phyloP scores from a whole-genome alignment of 2,329 filamentous ascomycete genomes.

The Dissoconium aciculare region DNA sequence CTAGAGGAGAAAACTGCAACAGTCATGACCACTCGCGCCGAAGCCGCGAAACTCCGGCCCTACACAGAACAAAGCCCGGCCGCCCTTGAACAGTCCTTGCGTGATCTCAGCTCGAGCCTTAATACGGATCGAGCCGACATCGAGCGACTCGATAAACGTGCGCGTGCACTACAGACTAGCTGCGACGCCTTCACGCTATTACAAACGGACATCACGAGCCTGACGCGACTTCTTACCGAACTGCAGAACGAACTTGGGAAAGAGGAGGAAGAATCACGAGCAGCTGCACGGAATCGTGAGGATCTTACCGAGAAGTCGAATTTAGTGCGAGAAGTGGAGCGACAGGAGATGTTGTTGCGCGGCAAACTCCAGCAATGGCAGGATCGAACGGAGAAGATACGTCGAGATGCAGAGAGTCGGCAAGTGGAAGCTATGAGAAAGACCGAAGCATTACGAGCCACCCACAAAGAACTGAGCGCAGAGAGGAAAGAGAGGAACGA shows the following conservation, averaged over 20 bases:
- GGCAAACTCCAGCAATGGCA: constrained; percentile 75
- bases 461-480: constrained; percentile 67
- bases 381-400: constrained; percentile 70
- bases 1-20: constrained; percentile 58
- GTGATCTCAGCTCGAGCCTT: constrained; percentile 67
- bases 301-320: constrained; percentile 76
- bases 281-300: constrained; percentile 69
- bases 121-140: constrained; percentile 69
- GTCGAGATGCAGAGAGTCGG: constrained; percentile 67
- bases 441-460: constrained; percentile 75
- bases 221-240: constrained; percentile 79
- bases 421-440: constrained; percentile 65
- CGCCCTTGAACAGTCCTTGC: constrained; percentile 64
- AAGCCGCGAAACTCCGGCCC: constrained; percentile 75
- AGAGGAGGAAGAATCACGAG: constrained; percentile 77
- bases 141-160: constrained; percentile 70
- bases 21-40: constrained; percentile 59
- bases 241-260: constrained; percentile 70
- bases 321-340: constrained; percentile 80
- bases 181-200: constrained; percentile 80
- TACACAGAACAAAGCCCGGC: constrained; percentile 84
- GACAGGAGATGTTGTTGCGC: constrained; percentile 68
- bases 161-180: constrained; percentile 82
- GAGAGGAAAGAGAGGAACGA: constrained; percentile 76
- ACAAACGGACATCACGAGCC: constrained; percentile 68